A percentile compares a stretch with the other conserved stretches of the same genome.
Conservation (phyloP, 2,329 filamentous ascomycete species). For the Teratosphaeria nubilosa region DNA sequence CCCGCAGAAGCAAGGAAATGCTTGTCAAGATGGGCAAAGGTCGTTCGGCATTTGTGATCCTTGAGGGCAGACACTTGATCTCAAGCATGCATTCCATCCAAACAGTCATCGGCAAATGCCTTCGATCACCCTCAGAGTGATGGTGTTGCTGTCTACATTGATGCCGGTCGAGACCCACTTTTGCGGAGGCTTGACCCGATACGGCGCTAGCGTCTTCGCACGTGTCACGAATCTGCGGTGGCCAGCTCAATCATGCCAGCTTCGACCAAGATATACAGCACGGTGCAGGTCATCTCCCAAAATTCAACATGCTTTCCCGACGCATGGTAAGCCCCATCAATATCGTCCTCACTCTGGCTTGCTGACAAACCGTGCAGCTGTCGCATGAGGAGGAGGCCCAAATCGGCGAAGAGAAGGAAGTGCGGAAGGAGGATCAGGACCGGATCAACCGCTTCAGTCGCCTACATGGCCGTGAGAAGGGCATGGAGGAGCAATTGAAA, state of each 20-base stretch:
- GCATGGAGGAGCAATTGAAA: slow-evolving; percentile 70
- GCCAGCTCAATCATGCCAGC: neutral
- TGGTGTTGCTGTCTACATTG: no score
- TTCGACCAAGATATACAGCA: neutral
- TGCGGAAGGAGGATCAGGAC: slow-evolving; percentile 93
- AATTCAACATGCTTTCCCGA: slow-evolving; percentile 2
- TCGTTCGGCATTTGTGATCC: no score
- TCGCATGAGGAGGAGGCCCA: slow-evolving; percentile 82
- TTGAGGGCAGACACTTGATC: no score
- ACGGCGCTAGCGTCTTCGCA: neutral
- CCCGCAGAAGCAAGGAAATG: no score
- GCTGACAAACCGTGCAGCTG: slow-evolving; percentile 49
- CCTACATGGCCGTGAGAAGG: slow-evolving; percentile 74
- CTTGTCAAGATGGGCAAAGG: no score
- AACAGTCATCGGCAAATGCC: no score
- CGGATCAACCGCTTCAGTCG: slow-evolving; percentile 98
- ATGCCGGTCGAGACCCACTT: neutral
- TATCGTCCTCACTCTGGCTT: neutral
- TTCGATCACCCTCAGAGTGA: no score
- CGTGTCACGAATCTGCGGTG: neutral
- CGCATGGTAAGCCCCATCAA: neutral
- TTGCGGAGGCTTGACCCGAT: neutral
- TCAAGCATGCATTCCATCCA: no score
- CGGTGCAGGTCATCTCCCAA: neutral
- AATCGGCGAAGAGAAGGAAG: slow-evolving; percentile 74